Evolutionary conservation across 805 yeast species (phyloP).

Genomic region (Candida jianshihensis): DNA sequence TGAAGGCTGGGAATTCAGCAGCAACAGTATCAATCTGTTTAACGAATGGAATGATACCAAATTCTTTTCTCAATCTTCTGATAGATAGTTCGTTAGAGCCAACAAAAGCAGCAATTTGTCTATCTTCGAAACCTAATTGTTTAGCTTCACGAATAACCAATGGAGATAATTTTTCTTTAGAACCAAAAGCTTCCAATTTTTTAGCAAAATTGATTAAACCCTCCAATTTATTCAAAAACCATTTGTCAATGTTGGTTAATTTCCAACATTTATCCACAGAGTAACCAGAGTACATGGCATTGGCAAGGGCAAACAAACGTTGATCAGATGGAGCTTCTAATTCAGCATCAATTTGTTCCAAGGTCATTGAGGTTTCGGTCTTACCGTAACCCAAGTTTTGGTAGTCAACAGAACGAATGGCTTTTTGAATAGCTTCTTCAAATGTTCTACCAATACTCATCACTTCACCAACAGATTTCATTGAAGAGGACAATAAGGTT

Average conservation of each 20-base stretch:
- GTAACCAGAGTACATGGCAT: conserved; percentile 84
- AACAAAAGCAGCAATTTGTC: conserved; percentile 87
- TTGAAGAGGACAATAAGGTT: conserved; percentile 78
- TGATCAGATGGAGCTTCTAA: conserved; percentile 96
- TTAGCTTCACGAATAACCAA: conserved; percentile 74
- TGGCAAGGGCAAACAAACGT: conserved; percentile 93
- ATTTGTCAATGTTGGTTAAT: conserved; percentile 86
- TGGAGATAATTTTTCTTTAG: conserved; percentile 52
- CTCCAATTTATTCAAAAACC: conserved; percentile 88
- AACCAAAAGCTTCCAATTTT: conserved; percentile 48
- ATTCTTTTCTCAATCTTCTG: conserved; percentile 80
- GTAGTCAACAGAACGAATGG: conserved; percentile 93
- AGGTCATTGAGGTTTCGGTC: conserved; percentile 73
- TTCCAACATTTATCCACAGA: conserved; percentile 89
- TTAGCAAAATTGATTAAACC: conserved; percentile 68
- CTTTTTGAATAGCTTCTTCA: conserved; percentile 97
- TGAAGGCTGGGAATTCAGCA: conserved; percentile 95
- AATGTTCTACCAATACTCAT: conserved; percentile 97
- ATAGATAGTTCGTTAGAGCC: conserved; percentile 89
- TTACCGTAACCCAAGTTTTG: conserved; percentile 86
- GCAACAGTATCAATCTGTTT: conserved; percentile 98
- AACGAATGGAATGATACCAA: conserved; percentile 84
- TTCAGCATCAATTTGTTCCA: conserved; percentile 79
- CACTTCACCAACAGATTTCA: conserved; percentile 99
- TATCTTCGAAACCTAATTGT: conserved; percentile 94